These are phyloP conservation scores for Fomitopsis betulina DNA, from an alignment of 1,284 basidiomycete species.

Conservation along the genomic window DNA sequence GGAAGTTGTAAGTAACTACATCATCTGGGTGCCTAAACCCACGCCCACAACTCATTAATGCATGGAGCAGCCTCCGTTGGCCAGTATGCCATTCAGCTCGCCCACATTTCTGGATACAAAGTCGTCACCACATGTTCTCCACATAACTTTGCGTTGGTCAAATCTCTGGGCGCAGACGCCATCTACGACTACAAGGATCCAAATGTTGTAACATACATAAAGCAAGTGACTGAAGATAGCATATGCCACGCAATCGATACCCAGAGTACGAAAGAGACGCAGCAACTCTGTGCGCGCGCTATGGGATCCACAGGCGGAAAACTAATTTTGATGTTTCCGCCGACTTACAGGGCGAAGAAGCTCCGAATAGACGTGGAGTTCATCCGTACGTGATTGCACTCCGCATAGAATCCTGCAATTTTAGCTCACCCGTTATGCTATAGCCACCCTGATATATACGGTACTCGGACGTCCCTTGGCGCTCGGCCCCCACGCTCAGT, in stretches of 20 bases:
- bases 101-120: constrained; percentile 35
- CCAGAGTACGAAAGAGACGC: constrained; percentile 13
- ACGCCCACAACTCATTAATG: not conserved
- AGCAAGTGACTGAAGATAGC: constrained; percentile 19
- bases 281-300: constrained; percentile 15
- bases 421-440: not conserved
- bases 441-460: constrained; percentile 18
- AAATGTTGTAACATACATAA: constrained; percentile 19
- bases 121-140: constrained; percentile 38
- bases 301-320: constrained; percentile 17
- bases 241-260: constrained; percentile 18
- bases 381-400: constrained; percentile 7
- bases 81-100: constrained; percentile 39
- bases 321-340: constrained; percentile 13
- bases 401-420: not conserved
- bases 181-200: constrained; percentile 30
- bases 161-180: constrained; percentile 36
- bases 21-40: not conserved
- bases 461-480: constrained; percentile 16
- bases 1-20: constrained; percentile 24
- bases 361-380: constrained; percentile 15
- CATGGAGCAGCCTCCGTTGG: constrained; percentile 29
- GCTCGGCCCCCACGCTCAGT: constrained; percentile 4
- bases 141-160: constrained; percentile 34
- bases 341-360: constrained; percentile 8